phyloP scores from a whole-genome alignment of 306 rosid species.

The Cicer bijugum region DNA sequence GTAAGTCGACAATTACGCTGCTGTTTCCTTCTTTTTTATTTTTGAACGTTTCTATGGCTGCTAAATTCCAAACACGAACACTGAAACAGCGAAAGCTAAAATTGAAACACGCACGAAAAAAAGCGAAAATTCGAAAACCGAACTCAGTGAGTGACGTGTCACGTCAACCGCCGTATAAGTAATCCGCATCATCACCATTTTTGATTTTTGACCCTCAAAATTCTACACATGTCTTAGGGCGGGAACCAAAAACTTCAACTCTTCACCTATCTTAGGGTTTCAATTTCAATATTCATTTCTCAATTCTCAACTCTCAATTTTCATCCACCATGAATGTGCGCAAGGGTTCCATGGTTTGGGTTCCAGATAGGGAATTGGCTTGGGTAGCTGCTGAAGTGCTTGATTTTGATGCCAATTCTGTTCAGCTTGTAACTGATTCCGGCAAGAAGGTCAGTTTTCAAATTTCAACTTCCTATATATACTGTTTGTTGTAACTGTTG shows the following conservation, averaged over 20 bases:
- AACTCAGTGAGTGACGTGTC: slow-evolving; percentile 49
- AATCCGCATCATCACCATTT: slow-evolving; percentile 49
- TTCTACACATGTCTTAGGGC: slow-evolving; percentile 61
- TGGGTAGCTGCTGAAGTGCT: slow-evolving; percentile 82
- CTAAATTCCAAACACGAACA: background rate
- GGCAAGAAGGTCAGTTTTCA: slow-evolving; percentile 73
- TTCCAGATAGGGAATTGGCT: slow-evolving; percentile 65
- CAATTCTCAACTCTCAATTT: background rate
- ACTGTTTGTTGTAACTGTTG: background rate
- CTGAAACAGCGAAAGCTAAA: background rate
- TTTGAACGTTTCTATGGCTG: background rate
- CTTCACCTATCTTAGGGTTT: slow-evolving; percentile 58
- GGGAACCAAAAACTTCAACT: slow-evolving; percentile 67
- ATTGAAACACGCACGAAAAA: background rate
- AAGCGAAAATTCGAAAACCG: background rate
- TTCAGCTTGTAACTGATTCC: slow-evolving; percentile 54
- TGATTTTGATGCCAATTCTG: slow-evolving; percentile 53
- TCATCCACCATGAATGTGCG: slow-evolving; percentile 65
- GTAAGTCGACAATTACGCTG: background rate
- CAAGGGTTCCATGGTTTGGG: slow-evolving; percentile 91
- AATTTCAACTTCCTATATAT: background rate
- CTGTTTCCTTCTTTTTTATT: background rate
- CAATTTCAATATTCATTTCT: slow-evolving; percentile 2
- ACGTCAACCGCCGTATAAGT: slow-evolving; percentile 51
- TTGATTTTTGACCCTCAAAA: slow-evolving; percentile 44